These are phyloP conservation scores for Flaveria brownii DNA, from an alignment of 129 eudicot species.

Conservation along the genomic window DNA sequence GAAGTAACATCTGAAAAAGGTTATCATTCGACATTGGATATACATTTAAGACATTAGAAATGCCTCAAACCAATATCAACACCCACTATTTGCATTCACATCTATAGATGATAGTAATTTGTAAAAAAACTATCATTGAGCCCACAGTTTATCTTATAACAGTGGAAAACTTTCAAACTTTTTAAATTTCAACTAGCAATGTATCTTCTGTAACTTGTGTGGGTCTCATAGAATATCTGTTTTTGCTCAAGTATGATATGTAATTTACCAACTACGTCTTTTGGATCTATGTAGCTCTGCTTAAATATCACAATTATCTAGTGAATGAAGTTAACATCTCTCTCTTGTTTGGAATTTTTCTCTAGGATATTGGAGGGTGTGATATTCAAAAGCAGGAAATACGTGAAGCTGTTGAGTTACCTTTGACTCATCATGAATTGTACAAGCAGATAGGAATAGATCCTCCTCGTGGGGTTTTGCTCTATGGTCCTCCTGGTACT, in stretches of 20 bases:
- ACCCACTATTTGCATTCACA: neutral
- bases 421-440: conserved; percentile 48
- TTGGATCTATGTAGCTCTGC: neutral
- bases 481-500: conserved; percentile 57
- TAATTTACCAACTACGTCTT: neutral
- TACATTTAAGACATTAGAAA: neutral
- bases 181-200: neutral
- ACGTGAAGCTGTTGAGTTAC: conserved; percentile 56
- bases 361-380: conserved; percentile 59
- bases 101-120: neutral
- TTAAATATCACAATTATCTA: neutral
- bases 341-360: neutral
- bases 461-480: conserved; percentile 55
- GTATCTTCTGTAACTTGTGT: neutral
- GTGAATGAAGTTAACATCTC: neutral
- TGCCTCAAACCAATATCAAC: neutral
- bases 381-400: conserved; percentile 60
- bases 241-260: neutral
- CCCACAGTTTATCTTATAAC: neutral
- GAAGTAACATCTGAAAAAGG: neutral
- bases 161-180: neutral
- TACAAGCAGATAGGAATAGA: conserved; percentile 54
- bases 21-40: neutral
- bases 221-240: neutral
- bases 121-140: neutral